Evolutionary conservation across 1,284 basidiomycete species (phyloP), one percentile per base, ranked within the genome.

Genomic region (Austroboletus niveus): DNA sequence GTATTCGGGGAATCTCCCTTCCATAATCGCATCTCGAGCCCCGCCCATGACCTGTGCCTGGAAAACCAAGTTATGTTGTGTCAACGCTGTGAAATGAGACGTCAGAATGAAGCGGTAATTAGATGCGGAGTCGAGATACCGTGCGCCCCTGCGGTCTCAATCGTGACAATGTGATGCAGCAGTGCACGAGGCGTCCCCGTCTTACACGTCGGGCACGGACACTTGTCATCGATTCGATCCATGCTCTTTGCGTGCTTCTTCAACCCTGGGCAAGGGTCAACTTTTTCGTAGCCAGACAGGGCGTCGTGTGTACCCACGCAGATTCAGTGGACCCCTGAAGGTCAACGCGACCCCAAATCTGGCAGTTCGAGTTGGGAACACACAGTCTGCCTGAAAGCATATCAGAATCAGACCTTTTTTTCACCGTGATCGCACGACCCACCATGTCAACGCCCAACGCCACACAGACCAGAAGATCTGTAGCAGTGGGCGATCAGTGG

Each of bases 401-500:
- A 15, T 56, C 40, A 47, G 31, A 29, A 30, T 24, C 34, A 11
- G 12, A 20, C 17, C 5, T 22, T 24, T 39, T 29, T 29, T 41
- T n/a, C 32, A 31, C 40, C 30, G 42, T 42, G 29, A 51, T 51
- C 36, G 22, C 40, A 39, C 39, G 24, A 52, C 72, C 22, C 57
- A 89, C 90, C 90, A 94, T 93, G 61, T 94, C 91, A 20, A 94
- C 79, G 7, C 91, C 91, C n/a, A 94, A 73, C 8, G 91, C 91
- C 24, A 92, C 85, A 61, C 91, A 92, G 12, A 94, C 89, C 41
- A 94, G 72, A 15, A 94, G 75, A 72, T 93, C 90, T 92, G 52
- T 43, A 20, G 46, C 38, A 39, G 40, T n/a, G 39, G 27, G 9
- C 10, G 22, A 17, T 59, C 12, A 48, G 46, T 47, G 38, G 29